phyloP scores from a whole-genome alignment of 345 rosid species.

The Psidium guajava region DNA sequence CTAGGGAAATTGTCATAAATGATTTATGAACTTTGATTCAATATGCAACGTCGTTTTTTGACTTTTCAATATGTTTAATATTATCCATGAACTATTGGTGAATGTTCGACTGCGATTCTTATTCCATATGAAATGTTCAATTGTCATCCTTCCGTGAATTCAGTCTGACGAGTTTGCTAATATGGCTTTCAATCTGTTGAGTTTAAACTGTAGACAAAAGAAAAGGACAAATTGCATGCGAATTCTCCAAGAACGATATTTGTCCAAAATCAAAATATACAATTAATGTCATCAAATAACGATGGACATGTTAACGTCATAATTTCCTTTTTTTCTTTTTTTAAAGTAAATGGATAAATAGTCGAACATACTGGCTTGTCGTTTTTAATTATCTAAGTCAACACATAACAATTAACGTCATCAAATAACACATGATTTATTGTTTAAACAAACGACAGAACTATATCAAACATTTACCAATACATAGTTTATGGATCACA shows the following conservation, averaged over 20 bases:
- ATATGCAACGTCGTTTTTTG: accelerated
- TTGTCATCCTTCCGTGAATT: accelerated
- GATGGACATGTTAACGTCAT: background rate
- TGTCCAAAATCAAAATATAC: background rate
- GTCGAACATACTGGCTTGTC: background rate
- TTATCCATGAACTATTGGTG: accelerated
- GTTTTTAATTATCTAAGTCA: background rate
- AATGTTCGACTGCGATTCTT: background rate
- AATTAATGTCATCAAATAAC: background rate
- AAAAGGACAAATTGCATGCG: accelerated
- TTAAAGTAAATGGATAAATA: too few species aligned
- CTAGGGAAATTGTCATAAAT: background rate
- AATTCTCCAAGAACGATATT: background rate
- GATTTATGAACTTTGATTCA: accelerated
- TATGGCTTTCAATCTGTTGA: background rate
- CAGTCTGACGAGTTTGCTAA: accelerated
- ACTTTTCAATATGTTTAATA: background rate
- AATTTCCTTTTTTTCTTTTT: background rate
- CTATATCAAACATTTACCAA: accelerated
- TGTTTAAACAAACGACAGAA: accelerated
- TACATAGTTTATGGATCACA: accelerated
- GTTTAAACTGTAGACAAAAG: accelerated
- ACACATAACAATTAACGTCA: accelerated
- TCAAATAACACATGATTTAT: background rate
- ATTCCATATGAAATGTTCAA: accelerated